These are phyloP conservation scores for Schwanniomyces etchellsii DNA, from an alignment of 1,139 yeast genomes.

Conservation along the genomic window DNA sequence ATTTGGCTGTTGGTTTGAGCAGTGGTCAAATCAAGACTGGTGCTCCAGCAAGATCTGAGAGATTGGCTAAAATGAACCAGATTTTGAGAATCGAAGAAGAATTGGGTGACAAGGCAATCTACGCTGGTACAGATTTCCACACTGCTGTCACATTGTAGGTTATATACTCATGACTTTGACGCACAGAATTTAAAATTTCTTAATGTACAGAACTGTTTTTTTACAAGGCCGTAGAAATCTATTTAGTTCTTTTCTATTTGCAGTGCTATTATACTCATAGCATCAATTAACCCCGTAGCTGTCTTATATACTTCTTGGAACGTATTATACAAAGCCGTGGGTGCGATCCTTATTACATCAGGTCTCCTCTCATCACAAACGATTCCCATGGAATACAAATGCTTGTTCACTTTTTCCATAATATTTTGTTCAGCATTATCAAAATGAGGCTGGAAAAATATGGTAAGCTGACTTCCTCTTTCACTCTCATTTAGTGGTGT, in stretches of 20 bases:
- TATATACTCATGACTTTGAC: background rate
- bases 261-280: slow-evolving; percentile 15
- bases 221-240: background rate
- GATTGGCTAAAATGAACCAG: slow-evolving; percentile 92
- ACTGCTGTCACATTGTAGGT: slow-evolving; percentile 24
- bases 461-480: slow-evolving; percentile 80
- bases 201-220: background rate
- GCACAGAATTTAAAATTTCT: background rate
- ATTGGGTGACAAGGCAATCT: slow-evolving; percentile 85
- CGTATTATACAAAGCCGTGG: slow-evolving; percentile 77
- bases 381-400: slow-evolving; percentile 53
- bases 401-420: slow-evolving; percentile 58
- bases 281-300: slow-evolving; percentile 39
- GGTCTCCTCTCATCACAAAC: slow-evolving; percentile 90
- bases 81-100: slow-evolving; percentile 91
- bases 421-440: slow-evolving; percentile 32
- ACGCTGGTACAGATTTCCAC: slow-evolving; percentile 82
- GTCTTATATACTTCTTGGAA: slow-evolving; percentile 56
- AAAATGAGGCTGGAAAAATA: slow-evolving; percentile 54
- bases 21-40: slow-evolving; percentile 95
- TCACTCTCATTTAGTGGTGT: slow-evolving; percentile 57
- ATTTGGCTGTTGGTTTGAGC: slow-evolving; percentile 87
- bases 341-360: slow-evolving; percentile 79
- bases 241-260: background rate
- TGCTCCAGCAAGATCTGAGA: slow-evolving; percentile 96